A percentile compares a stretch with the other conserved stretches of the same genome.
phyloP scores from a whole-genome alignment of 2,329 filamentous ascomycete genomes.

The Aspergillus sp. region DNA sequence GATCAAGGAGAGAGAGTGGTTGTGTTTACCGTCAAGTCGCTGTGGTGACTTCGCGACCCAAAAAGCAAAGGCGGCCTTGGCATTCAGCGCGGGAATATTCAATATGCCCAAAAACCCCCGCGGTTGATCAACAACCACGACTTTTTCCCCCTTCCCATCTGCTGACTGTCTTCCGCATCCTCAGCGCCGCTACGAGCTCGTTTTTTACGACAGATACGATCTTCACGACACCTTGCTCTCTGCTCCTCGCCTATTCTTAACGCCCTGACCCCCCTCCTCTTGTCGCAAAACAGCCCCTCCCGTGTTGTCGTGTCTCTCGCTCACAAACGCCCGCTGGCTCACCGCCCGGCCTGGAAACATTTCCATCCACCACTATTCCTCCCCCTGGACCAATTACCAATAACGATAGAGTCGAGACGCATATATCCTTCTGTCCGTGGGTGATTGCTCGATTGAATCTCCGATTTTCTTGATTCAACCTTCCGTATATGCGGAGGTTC shows the following conservation, averaged over 20 bases:
- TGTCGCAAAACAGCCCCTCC: too few relatives aligned
- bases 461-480: not conserved
- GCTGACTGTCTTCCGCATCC: too few relatives aligned
- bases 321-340: not conserved
- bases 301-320: not conserved
- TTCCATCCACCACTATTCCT: not conserved
- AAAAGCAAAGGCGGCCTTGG: slow-evolving; percentile 1
- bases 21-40: slow-evolving; percentile 12
- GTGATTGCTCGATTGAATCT: not conserved
- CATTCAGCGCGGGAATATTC: not conserved
- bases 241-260: not conserved
- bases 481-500: not conserved
- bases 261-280: too few relatives aligned
- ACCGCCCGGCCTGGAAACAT: not conserved
- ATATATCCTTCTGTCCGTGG: not conserved
- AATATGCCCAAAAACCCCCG: not conserved
- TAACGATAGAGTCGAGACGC: not conserved
- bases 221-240: not conserved
- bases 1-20: slow-evolving; percentile 8
- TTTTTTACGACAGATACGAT: not conserved
- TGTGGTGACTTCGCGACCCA: slow-evolving; percentile 20
- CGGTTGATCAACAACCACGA: not conserved
- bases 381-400: slow-evolving; percentile 1
- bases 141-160: not conserved
- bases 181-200: too few relatives aligned